These are phyloP conservation scores for Salix koriyanagi DNA, from an alignment of 345 rosid genomes.

Conservation along the genomic window DNA sequence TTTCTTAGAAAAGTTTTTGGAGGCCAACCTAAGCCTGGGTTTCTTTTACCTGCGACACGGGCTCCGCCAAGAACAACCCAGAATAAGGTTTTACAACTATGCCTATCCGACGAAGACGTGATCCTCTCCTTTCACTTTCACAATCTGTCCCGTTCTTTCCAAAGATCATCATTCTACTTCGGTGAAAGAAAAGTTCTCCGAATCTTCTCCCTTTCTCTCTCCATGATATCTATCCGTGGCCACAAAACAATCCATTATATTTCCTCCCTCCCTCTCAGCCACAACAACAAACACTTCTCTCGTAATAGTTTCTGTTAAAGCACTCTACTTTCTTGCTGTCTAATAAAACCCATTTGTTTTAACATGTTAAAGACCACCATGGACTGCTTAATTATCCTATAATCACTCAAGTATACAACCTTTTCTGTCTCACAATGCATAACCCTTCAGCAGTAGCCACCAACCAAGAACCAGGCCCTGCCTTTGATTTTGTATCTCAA, in stretches of 20 bases:
- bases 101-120: no score
- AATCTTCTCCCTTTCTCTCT: background rate
- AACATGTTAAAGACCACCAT: slow-evolving; percentile 18
- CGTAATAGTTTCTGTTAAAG: background rate
- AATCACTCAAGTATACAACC: background rate
- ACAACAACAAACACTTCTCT: background rate
- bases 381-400: slow-evolving; percentile 18
- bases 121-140: background rate
- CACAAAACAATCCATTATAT: slow-evolving; percentile 12
- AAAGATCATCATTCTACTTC: background rate
- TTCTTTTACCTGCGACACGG: no score
- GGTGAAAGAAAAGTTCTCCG: background rate
- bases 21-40: no score
- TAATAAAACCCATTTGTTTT: slow-evolving; percentile 4
- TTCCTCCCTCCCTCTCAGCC: slow-evolving; percentile 8
- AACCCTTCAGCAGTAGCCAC: slow-evolving; percentile 45
- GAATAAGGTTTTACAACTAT: no score
- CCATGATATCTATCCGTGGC: slow-evolving; percentile 26
- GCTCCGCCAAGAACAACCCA: no score
- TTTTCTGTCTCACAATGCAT: slow-evolving; percentile 42
- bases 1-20: no score
- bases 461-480: slow-evolving; percentile 51
- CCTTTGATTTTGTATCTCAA: slow-evolving; percentile 47
- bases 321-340: background rate
- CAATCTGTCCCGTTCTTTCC: background rate